These are phyloP conservation scores for Teunomyces funiuensis DNA, from an alignment of 805 yeast genomes.

Conservation along the genomic window DNA sequence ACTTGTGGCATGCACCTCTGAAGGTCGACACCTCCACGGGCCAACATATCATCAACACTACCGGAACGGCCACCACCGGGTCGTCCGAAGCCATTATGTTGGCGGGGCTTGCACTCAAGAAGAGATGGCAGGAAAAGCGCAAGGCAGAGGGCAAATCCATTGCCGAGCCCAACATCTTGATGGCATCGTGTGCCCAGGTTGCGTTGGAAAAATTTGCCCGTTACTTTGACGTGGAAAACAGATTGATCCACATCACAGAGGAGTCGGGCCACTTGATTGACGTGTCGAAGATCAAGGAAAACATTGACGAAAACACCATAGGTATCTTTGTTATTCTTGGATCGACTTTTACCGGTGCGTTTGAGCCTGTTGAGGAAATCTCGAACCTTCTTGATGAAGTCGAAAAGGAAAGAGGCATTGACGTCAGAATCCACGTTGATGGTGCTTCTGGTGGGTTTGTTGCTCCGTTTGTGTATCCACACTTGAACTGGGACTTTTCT, in stretches of 20 bases:
- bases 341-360: conserved; percentile 91
- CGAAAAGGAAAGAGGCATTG: conserved; percentile 63
- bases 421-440: conserved; percentile 86
- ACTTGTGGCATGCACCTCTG: conserved; percentile 75
- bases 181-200: conserved; percentile 93
- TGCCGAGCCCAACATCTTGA: conserved; percentile 76
- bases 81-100: conserved; percentile 92
- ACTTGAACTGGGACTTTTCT: conserved; percentile 80
- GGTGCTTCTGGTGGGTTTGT: conserved; percentile 91
- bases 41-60: conserved; percentile 39
- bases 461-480: conserved; percentile 81
- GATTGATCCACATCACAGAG: conserved; percentile 66
- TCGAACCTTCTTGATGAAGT: conserved; percentile 65
- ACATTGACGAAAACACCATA: conserved; percentile 87
- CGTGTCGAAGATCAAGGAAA: conserved; percentile 53
- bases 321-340: conserved; percentile 88
- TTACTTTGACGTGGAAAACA: conserved; percentile 86
- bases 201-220: conserved; percentile 93
- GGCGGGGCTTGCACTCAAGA: conserved; percentile 91
- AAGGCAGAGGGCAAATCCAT: conserved; percentile 57
- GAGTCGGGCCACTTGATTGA: conserved; percentile 67
- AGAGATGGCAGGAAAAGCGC: conserved; percentile 76
- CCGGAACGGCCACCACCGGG: conserved; percentile 93
- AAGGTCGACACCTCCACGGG: conserved; percentile 21
- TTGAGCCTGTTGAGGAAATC: conserved; percentile 70